Evolutionary conservation across 2,329 filamentous ascomycete genomes (phyloP).

Genomic region (Sporothrix brasiliensis): DNA sequence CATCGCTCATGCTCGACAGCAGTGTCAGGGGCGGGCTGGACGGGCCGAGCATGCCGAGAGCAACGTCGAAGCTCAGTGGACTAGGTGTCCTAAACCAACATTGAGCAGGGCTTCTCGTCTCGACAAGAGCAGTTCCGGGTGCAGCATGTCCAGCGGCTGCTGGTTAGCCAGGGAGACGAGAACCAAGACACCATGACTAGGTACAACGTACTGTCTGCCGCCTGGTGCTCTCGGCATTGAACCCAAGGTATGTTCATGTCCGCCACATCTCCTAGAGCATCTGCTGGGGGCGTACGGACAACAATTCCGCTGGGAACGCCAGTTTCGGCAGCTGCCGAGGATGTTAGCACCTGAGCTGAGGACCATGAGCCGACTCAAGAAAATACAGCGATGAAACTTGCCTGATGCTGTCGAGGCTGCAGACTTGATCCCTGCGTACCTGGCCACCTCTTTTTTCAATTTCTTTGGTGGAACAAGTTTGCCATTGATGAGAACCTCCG

Average conservation of each 20-base stretch:
- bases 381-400: neutral
- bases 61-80: neutral
- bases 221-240: neutral
- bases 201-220: constrained; percentile 6
- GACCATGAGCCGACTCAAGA: neutral
- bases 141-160: neutral
- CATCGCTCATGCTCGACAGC: neutral
- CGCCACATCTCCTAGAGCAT: neutral
- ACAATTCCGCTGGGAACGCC: neutral
- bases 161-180: neutral
- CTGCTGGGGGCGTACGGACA: constrained; percentile 8
- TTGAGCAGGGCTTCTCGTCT: neutral
- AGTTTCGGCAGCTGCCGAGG: neutral
- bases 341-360: neutral
- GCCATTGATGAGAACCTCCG: constrained; percentile 9
- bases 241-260: neutral
- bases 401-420: neutral
- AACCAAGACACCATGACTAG: neutral
- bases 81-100: neutral
- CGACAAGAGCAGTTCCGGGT: neutral
- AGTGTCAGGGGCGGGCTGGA: neutral
- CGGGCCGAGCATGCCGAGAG: neutral
- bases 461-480: neutral
- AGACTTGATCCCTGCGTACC: neutral
- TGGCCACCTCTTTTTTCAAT: constrained; percentile 4